Conservation (phyloP, 768 basidiomycete species). For the Kockovaella imperatae region DNA sequence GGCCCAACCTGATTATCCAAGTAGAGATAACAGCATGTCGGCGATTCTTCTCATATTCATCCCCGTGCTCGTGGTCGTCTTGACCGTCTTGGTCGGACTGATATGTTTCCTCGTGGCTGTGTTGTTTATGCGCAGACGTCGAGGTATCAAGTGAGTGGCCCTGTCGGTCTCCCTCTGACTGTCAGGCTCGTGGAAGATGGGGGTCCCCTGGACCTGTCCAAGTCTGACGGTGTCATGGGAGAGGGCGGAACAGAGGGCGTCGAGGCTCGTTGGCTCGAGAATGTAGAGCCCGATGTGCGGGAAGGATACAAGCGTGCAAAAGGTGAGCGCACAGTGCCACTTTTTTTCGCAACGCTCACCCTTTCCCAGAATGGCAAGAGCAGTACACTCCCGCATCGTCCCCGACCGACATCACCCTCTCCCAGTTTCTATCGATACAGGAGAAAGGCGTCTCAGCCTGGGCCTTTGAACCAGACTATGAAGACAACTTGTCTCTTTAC, state of each 20-base stretch:
- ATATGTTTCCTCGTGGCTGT: conserved; percentile 85
- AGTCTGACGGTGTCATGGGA: conserved; percentile 73
- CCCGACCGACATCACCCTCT: conserved; percentile 94
- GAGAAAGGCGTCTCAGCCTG: conserved; percentile 99
- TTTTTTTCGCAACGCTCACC: background rate
- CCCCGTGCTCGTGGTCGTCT: conserved; percentile 85
- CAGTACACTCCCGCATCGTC: conserved; percentile 88
- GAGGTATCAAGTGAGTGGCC: conserved; percentile 34
- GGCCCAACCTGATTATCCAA: background rate
- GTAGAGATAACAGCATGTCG: background rate
- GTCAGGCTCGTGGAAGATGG: conserved; percentile 64
- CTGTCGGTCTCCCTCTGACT: conserved; percentile 61
- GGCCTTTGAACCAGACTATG: conserved; percentile 98
- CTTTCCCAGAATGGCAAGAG: conserved; percentile 53
- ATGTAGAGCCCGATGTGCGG: conserved; percentile 57
- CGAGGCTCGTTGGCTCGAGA: conserved; percentile 89
- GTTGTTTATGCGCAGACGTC: conserved; percentile 55
- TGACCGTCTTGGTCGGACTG: conserved; percentile 85
- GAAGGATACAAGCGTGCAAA: conserved; percentile 75
- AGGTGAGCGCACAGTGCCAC: conserved; percentile 51
- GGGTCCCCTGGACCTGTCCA: conserved; percentile 86
- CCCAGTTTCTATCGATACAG: conserved; percentile 97
- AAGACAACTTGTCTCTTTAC: conserved; percentile 81
- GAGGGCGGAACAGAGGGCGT: conserved; percentile 91
- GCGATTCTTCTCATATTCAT: conserved; percentile 56